Conservation (phyloP, 192 early-diverging fungal species). For the Backusella luteola region DNA sequence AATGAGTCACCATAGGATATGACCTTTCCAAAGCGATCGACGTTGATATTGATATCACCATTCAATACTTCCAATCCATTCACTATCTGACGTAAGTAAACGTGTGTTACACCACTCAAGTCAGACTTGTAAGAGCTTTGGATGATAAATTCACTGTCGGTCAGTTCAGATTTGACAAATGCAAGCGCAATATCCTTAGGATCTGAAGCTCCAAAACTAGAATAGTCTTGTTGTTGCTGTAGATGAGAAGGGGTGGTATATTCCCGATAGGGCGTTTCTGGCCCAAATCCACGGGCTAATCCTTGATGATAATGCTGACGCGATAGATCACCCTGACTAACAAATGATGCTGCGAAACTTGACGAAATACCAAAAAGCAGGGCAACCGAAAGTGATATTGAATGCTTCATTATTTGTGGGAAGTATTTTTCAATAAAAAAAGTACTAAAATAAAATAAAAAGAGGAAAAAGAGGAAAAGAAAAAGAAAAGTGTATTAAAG, state of each 20-base stretch:
- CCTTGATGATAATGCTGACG: conserved; percentile 10
- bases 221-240: conserved; percentile 6
- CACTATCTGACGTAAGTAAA: conserved; percentile 74
- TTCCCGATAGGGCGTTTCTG: conserved; percentile 12
- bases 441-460: background rate
- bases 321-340: background rate
- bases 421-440: background rate
- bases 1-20: conserved; percentile 80
- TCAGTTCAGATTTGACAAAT: conserved; percentile 44
- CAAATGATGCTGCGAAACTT: background rate
- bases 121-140: conserved; percentile 68
- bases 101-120: conserved; percentile 79
- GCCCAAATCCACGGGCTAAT: conserved; percentile 20
- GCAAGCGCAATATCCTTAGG: conserved; percentile 44
- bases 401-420: conserved; percentile 1
- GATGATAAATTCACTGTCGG: conserved; percentile 50
- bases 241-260: background rate
- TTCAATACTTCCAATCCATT: conserved; percentile 76
- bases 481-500: background rate
- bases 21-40: conserved; percentile 61
- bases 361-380: conserved; percentile 4
- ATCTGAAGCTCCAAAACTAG: background rate
- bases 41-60: conserved; percentile 83
- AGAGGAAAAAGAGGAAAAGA: background rate
- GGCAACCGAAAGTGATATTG: background rate